Evolutionary conservation across 2,329 filamentous ascomycete species (phyloP), one percentile per base, ranked within the genome.

Genomic region (Fusarium buharicum): DNA sequence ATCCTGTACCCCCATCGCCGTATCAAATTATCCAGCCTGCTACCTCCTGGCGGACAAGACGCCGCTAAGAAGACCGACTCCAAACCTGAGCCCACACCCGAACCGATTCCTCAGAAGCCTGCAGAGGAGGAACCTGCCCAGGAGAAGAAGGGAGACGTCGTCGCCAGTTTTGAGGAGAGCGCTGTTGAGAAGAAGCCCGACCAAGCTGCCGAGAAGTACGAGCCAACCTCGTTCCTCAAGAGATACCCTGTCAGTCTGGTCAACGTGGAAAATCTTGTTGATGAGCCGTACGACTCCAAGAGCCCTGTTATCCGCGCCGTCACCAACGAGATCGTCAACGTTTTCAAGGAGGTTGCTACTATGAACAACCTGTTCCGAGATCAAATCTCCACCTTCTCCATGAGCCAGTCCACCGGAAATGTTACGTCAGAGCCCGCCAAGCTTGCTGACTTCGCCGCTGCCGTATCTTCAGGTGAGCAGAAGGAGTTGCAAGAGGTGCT

Each of bases 301-400:
- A 95, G 90, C 71, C 89, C 90, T 16, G 88, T 95, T 30, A 93
- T 98, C 58, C 89, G 92, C 51, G 95, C 95, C 12, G 88, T 99
- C 40, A 95, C 94, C 45, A 97, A 94, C 72, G 96, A 99, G 79
- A 98, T 99, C 60, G 93, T 99, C 74, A 98, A 97, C 74, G 95
- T 97, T 1, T 98, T 97, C 82, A 98, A 97, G 79, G 93, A 98
- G 75, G 92, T 99, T 50, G 94, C 94, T 10, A 90, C 88, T 39
- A 87, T 97, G 77, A 99, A 98, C 79, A 92, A 91, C 57, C 83
- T 99, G 17, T 99, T 99, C 83, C 87, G 94, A 55, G 95, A 99
- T 72, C 95, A 99, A 73, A 96, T 99, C 51, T 96, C 93, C 1
- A 96, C 94, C 2, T 99, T 98, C 74, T 94, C 93, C 27, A 96